Evolutionary conservation across 139 green algal species (phyloP).

Genomic region (Coccomyxa sp.): DNA sequence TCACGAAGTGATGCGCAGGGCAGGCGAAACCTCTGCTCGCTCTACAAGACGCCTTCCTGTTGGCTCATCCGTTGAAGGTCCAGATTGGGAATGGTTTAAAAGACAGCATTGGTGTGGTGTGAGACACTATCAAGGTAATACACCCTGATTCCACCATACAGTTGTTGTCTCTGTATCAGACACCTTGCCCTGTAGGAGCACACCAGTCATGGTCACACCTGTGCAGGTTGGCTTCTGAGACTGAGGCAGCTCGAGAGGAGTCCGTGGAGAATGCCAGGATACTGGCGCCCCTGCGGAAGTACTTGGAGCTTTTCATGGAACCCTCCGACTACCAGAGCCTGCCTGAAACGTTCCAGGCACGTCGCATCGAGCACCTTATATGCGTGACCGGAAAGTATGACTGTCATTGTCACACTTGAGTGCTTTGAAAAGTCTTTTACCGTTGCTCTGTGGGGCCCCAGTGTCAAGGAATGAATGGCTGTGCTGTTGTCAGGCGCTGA

Average conservation of each 20-base stretch:
- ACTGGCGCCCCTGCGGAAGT: background rate
- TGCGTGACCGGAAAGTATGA: too few relatives aligned
- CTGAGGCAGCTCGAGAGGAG: background rate
- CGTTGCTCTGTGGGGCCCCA: too few relatives aligned
- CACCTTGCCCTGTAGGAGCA: background rate
- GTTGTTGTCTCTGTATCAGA: background rate
- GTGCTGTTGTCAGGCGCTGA: too few relatives aligned
- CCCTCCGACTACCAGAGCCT: background rate
- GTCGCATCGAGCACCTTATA: too few relatives aligned
- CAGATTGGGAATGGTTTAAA: background rate
- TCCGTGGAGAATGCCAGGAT: background rate
- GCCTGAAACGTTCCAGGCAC: background rate
- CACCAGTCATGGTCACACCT: background rate
- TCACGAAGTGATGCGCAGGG: background rate
- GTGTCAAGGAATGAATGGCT: too few relatives aligned
- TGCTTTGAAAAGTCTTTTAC: too few relatives aligned
- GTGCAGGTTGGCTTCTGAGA: background rate
- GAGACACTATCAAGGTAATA: background rate
- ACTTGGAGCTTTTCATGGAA: background rate
- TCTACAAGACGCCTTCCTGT: background rate
- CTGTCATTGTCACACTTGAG: too few relatives aligned
- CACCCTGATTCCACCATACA: background rate
- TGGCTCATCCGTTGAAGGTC: background rate
- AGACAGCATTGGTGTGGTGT: background rate
- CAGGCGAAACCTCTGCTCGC: background rate